Percentiles rank a stretch among this genome's conserved stretches.
phyloP scores from a whole-genome alignment of 352 stramenopile species.

The Phytophthora cajani region DNA sequence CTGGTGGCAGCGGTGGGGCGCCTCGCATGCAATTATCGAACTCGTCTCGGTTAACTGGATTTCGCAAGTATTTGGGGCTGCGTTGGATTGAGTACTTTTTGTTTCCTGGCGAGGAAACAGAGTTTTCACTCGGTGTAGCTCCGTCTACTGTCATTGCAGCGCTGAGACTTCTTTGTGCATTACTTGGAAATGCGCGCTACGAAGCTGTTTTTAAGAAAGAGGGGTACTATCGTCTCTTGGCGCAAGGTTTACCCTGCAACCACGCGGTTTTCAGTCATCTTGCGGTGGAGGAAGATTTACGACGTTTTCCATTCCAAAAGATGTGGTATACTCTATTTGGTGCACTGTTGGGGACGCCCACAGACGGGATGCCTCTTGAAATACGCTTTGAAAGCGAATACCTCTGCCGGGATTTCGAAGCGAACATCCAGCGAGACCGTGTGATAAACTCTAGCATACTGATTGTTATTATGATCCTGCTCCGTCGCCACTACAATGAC shows the following conservation, averaged over 20 bases:
- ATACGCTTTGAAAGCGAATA: conserved; percentile 73
- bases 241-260: conserved; percentile 63
- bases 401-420: conserved; percentile 71
- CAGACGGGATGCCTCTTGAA: conserved; percentile 67
- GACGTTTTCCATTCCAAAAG: conserved; percentile 64
- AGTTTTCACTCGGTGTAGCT: conserved; percentile 42
- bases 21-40: conserved; percentile 59
- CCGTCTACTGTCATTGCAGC: conserved; percentile 62
- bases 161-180: conserved; percentile 52
- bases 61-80: conserved; percentile 65
- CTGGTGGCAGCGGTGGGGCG: conserved; percentile 11
- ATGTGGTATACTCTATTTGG: conserved; percentile 79
- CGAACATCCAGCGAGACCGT: conserved; percentile 65
- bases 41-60: conserved; percentile 54
- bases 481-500: conserved; percentile 69
- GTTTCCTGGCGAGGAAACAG: conserved; percentile 41
- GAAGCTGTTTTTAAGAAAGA: conserved; percentile 69
- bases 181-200: conserved; percentile 58
- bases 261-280: conserved; percentile 32
- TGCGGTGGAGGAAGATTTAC: conserved; percentile 2
- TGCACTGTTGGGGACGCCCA: conserved; percentile 62
- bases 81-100: conserved; percentile 77
- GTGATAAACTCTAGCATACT: conserved; percentile 61
- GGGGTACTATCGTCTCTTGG: conserved; percentile 71
- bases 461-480: conserved; percentile 56